Evolutionary conservation across 768 basidiomycete species (phyloP), one percentile per base, ranked within the genome.

Genomic region (Cystobasidium ongulense): DNA sequence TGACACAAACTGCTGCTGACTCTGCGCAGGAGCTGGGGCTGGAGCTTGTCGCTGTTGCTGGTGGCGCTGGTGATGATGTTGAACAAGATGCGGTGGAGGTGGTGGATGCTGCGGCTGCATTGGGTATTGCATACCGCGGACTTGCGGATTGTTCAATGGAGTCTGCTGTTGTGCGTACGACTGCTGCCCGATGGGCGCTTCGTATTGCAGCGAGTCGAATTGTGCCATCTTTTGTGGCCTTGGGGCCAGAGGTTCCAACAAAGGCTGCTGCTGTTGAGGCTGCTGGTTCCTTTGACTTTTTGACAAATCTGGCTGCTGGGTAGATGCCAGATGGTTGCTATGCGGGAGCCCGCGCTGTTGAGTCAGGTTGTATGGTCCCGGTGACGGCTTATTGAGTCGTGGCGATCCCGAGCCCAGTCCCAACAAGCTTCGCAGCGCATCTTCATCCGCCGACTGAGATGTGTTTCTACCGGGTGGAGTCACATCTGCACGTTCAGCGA

Each of bases 371-470:
- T 39, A 43, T 31, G 54, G 68, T 4, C 31, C 36, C 5, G 57
- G 57, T 33, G 31, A 38, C 4, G 29, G 57, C 36, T 46, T 38
- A 35, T 38, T 64, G 63, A 13, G 63, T 64, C 35, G 10, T 1
- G 50, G 29, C 53, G 33, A 57, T 21, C 25, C 10, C 10, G 52
- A 25, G n/a, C 38, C 41, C 21, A 71, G 68, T 5, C 68, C 68
- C 25, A 71, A 38, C 21, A 71, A n/a, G 27, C n/a, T 61, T 10
- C 53, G 33, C 54, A 71, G 25, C 13, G 53, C 68, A 54, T 71
- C 38, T 31, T 71, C 68, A 43, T 71, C 54, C 8, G 68, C 54
- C 18, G 25, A 2, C 3, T 29, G 29, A 1, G 68, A 46, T 1
- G 53, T 36, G 17, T n/a, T 35, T 3, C 23, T n/a, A 8, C 36